Evolutionary conservation across 352 stramenopile species (phyloP), one percentile per base, ranked within the genome.

Genomic region (Phytophthora cactorum): DNA sequence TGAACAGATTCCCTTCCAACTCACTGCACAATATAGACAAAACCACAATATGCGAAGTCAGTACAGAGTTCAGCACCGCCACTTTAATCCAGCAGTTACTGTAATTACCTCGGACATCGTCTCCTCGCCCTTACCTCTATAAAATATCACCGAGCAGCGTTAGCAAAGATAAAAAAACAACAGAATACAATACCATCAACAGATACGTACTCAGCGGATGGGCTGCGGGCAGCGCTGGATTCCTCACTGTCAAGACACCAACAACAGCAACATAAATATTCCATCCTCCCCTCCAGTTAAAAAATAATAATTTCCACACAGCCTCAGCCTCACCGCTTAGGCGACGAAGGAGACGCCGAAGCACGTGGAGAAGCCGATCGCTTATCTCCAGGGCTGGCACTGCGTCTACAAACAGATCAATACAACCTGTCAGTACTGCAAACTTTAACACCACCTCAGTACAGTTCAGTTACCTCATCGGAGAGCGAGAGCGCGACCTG

Each of bases 401-500:
- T 77, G 36, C 70, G 55, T 68, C 50, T 62, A 36, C 46, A 65
- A 17, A 34, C 12, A 15, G 41, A 22, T 12, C n/a, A 11, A 46
- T n/a, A 45, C n/a, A 29, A 45, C 6, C 0, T 22, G 28, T 47
- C 47, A 58, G 34, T 22, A 52, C 44, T 17, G 9, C 32, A 36
- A 3, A 31, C 32, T 2, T 47, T 58, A 14, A 8, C 6, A 7
- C n/a, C 8, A 41, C 32, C 9, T 51, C 14, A 39, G 7, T 32
- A 58, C 27, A 58, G 10, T 4, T 8, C 1, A 7, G 5, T 10
- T 41, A 73, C 66, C 66, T 76, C 29, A 55, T 66, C 9, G 32
- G 39, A 32, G 63, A 73, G 17, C 56, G 46, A 31, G 68, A 76
- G 27, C 70, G 70, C 31, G 70, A 77, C 32, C 68, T 77, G 51